A percentile compares a stretch with the other conserved stretches of the same genome.
Conservation (phyloP, 1,284 basidiomycete species). For the Omphalotus olearius region DNA sequence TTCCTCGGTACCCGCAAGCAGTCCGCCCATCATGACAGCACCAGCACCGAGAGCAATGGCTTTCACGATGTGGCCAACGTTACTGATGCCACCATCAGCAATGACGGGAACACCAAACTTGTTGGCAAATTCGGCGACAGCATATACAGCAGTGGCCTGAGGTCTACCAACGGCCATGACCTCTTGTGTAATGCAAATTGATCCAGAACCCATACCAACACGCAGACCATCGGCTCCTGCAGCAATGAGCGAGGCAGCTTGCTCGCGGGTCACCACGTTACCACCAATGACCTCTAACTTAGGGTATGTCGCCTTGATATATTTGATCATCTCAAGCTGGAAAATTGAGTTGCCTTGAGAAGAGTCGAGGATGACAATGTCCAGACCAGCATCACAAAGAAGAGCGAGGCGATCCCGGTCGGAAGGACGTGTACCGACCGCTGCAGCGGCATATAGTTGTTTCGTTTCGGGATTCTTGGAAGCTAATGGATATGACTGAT, state of each 20-base stretch:
- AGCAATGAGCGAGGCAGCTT: slow-evolving; percentile 90
- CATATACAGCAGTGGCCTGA: slow-evolving; percentile 94
- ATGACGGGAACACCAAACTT: slow-evolving; percentile 97
- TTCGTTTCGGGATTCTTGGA: slow-evolving; percentile 91
- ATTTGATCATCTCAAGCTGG: slow-evolving; percentile 93
- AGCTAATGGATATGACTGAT: slow-evolving; percentile 95
- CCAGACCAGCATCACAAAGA: slow-evolving; percentile 92
- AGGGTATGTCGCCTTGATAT: slow-evolving; percentile 88
- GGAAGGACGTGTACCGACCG: slow-evolving; percentile 88
- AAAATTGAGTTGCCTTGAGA: slow-evolving; percentile 95
- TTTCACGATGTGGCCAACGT: slow-evolving; percentile 98
- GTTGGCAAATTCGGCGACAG: slow-evolving; percentile 90
- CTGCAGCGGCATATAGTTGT: slow-evolving; percentile 97
- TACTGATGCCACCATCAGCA: slow-evolving; percentile 95
- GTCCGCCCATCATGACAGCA: slow-evolving; percentile 98
- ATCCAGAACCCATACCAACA: slow-evolving; percentile 97
- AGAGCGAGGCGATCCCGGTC: slow-evolving; percentile 85
- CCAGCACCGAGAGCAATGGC: slow-evolving; percentile 91
- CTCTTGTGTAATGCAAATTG: slow-evolving; percentile 99
- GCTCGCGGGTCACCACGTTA: slow-evolving; percentile 97
- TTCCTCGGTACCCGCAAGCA: slow-evolving; percentile 95
- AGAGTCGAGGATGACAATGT: slow-evolving; percentile 94
- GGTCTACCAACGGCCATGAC: slow-evolving; percentile 99
- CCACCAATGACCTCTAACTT: slow-evolving; percentile 92
- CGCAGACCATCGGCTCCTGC: slow-evolving; percentile 94